These are phyloP conservation scores for Fimicolochytrium jonesii DNA, from an alignment of 192 early-diverging fungal species.

Conservation along the genomic window DNA sequence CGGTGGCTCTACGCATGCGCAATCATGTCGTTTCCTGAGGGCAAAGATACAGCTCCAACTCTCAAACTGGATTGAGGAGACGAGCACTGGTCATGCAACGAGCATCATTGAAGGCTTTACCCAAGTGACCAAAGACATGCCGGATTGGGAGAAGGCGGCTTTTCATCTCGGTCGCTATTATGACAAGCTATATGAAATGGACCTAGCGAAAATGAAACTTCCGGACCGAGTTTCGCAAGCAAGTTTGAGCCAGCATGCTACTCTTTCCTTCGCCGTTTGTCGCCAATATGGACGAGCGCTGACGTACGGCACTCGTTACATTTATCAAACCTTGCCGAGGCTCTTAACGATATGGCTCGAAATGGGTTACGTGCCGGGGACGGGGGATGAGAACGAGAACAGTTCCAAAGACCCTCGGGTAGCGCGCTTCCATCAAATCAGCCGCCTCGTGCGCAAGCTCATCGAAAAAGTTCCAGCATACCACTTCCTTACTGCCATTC, in stretches of 20 bases:
- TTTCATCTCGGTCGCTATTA: constrained; percentile 63
- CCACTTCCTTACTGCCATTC: constrained; percentile 73
- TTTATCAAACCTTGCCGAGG: constrained; percentile 80
- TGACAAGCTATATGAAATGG: constrained; percentile 50
- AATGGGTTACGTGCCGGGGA: constrained; percentile 39
- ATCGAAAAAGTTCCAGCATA: constrained; percentile 59
- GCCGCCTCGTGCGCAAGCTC: constrained; percentile 49
- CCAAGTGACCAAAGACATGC: background rate
- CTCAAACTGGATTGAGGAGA: constrained; percentile 56
- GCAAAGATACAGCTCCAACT: constrained; percentile 51
- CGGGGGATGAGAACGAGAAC: background rate
- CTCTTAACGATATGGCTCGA: constrained; percentile 85
- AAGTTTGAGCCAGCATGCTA: constrained; percentile 2
- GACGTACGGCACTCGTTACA: constrained; percentile 65
- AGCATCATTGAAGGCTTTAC: background rate
- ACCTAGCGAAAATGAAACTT: background rate
- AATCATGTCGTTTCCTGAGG: no score
- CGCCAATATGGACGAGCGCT: constrained; percentile 51
- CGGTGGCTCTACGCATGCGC: no score
- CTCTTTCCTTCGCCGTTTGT: constrained; percentile 31
- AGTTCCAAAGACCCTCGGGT: constrained; percentile 28
- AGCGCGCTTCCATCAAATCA: constrained; percentile 49
- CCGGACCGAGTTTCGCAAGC: no score
- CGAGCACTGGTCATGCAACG: constrained; percentile 21
- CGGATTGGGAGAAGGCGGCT: constrained; percentile 65